These are phyloP conservation scores for Piromyces sp. DNA, from an alignment of 192 early-diverging fungal species.

Conservation along the genomic window DNA sequence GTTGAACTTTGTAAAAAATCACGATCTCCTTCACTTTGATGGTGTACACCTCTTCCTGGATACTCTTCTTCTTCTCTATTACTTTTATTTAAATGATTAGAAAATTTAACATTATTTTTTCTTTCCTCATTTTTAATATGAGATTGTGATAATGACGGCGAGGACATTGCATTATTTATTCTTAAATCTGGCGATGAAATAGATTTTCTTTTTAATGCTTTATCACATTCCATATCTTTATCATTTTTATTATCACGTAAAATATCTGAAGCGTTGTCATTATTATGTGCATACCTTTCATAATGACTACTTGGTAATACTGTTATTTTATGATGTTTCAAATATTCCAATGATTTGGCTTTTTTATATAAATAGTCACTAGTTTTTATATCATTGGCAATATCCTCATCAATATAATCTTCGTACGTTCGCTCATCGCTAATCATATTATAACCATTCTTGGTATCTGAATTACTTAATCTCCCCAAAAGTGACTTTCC, in stretches of 20 bases:
- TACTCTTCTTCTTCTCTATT: too few species aligned
- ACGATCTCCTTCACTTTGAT: too few species aligned
- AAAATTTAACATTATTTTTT: too few species aligned
- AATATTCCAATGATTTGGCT: background rate
- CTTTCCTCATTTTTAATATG: too few species aligned
- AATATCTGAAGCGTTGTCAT: background rate
- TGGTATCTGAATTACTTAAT: background rate
- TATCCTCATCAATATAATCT: background rate
- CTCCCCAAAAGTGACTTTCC: background rate
- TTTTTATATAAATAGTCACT: background rate
- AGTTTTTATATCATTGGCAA: background rate
- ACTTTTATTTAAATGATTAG: too few species aligned
- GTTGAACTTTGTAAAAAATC: too few species aligned
- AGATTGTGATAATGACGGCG: too few species aligned
- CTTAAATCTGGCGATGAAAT: background rate
- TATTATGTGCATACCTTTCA: too few species aligned
- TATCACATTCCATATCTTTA: background rate
- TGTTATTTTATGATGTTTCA: background rate
- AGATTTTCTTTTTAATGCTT: background rate
- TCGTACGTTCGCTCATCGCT: background rate
- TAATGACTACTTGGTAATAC: background rate
- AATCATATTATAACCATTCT: background rate
- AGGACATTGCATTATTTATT: background rate
- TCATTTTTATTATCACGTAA: background rate
- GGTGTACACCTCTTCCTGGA: too few species aligned